Percentiles rank a stretch among this genome's conserved stretches.
phyloP scores from a whole-genome alignment of 2,329 filamentous ascomycete genomes.

The Fusarium succisae region DNA sequence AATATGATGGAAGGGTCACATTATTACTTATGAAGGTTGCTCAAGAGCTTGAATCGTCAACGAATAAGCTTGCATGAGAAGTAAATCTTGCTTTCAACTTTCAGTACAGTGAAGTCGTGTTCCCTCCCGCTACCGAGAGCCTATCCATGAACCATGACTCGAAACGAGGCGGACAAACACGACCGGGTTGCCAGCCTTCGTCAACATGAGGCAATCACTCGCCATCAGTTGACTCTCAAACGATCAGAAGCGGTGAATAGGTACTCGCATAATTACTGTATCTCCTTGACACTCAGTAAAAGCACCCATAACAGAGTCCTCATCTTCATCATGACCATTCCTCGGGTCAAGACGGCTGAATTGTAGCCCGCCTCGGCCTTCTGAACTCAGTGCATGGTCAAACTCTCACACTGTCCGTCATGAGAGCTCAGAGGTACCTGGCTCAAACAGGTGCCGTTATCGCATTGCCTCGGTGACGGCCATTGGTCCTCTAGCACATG shows the following conservation, averaged over 20 bases:
- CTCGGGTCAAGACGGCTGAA: conserved; percentile 18
- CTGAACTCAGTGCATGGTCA: conserved; percentile 15
- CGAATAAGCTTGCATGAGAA: not conserved
- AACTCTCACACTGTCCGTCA: conserved; percentile 34
- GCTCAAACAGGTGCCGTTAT: conserved; percentile 42
- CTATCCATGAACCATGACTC: conserved; percentile 28
- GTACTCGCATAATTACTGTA: not conserved
- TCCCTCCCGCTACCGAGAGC: conserved; percentile 25
- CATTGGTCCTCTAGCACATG: conserved; percentile 28
- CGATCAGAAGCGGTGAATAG: conserved; percentile 15
- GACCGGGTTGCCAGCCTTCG: conserved; percentile 17
- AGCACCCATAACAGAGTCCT: not conserved
- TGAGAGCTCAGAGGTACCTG: conserved; percentile 40
- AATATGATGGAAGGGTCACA: not conserved
- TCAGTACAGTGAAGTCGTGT: not conserved
- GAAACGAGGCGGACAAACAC: conserved; percentile 32
- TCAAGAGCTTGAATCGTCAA: not conserved
- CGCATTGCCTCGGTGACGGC: conserved; percentile 48
- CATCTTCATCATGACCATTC: conserved; percentile 13
- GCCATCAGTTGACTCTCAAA: conserved; percentile 3
- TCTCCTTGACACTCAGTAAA: not conserved
- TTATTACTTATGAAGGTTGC: not conserved
- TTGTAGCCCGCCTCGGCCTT: conserved; percentile 27
- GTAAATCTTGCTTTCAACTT: not conserved
- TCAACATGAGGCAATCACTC: conserved; percentile 30